Evolutionary conservation across 192 early-diverging fungal species (phyloP).

Genomic region (Umbelopsis isabellina): DNA sequence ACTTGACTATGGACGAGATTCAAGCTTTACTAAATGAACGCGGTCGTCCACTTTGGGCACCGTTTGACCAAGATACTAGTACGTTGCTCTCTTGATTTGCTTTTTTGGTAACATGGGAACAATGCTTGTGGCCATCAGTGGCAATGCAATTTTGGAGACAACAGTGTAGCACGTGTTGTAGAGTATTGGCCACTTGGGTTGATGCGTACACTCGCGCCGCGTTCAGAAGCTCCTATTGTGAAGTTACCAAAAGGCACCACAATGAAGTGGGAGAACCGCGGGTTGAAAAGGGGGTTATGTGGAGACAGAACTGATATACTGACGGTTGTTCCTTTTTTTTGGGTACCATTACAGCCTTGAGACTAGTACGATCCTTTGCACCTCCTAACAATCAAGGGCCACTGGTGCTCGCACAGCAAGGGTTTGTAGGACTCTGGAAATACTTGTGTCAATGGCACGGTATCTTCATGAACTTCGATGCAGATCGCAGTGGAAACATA

Average conservation of each 20-base stretch:
- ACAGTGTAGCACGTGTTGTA: too few relatives aligned
- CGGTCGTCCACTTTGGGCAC: neutral
- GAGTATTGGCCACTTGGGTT: too few relatives aligned
- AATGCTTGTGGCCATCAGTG: neutral
- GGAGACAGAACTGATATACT: too few relatives aligned
- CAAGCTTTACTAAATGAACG: neutral
- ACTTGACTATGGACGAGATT: neutral
- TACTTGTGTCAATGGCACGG: constrained; percentile 3
- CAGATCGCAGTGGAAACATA: constrained; percentile 6
- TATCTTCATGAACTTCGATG: neutral
- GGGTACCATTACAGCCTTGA: neutral
- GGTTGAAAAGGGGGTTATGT: too few relatives aligned
- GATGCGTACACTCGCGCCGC: too few relatives aligned
- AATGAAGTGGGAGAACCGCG: too few relatives aligned
- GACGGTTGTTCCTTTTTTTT: neutral
- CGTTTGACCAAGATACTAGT: constrained; percentile 13
- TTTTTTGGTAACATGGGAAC: neutral
- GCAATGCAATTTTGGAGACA: neutral
- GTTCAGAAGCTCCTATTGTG: too few relatives aligned
- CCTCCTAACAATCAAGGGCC: neutral
- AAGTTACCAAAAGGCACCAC: too few relatives aligned
- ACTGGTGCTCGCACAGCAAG: neutral
- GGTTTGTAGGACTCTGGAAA: neutral
- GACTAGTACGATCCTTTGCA: constrained; percentile 6
- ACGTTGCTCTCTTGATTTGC: neutral